phyloP scores from a whole-genome alignment of 257 asterid genomes.

The Salvia rosmarinus region DNA sequence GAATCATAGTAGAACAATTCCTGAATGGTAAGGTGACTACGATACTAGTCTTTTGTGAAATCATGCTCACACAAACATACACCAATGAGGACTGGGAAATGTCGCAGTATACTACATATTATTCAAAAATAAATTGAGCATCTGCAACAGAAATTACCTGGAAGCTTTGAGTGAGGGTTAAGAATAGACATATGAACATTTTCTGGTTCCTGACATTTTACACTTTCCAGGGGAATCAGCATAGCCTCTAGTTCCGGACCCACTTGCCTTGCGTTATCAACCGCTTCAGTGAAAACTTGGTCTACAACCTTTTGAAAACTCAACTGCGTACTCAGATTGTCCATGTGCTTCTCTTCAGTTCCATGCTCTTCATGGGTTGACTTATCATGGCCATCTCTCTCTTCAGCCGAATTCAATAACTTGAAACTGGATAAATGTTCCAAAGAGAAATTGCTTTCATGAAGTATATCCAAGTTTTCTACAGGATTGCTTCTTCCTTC shows the following conservation, averaged over 20 bases:
- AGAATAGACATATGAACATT: slow-evolving; percentile 44
- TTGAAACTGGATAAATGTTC: slow-evolving; percentile 21
- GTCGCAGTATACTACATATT: not conserved
- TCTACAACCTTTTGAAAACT: slow-evolving; percentile 38
- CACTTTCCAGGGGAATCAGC: slow-evolving; percentile 36
- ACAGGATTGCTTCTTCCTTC: slow-evolving; percentile 10
- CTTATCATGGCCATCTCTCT: slow-evolving; percentile 32
- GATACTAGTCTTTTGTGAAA: slow-evolving; percentile 2
- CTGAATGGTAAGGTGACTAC: slow-evolving; percentile 1
- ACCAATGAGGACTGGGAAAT: not conserved
- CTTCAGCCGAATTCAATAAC: slow-evolving; percentile 26
- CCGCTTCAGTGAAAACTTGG: slow-evolving; percentile 32
- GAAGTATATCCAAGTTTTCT: slow-evolving; percentile 28
- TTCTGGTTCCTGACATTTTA: slow-evolving; percentile 35
- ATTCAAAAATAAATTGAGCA: not conserved
- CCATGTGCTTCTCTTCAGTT: slow-evolving; percentile 33
- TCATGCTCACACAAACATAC: slow-evolving; percentile 22
- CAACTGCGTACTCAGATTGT: slow-evolving; percentile 14
- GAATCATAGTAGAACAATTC: slow-evolving; percentile 1
- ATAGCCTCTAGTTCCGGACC: slow-evolving; percentile 40
- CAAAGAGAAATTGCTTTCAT: slow-evolving; percentile 6
- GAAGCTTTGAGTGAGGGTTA: slow-evolving; percentile 48
- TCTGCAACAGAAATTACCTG: slow-evolving; percentile 45
- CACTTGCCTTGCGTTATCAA: slow-evolving; percentile 34
- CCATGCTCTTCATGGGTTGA: slow-evolving; percentile 36